Conservation (phyloP, 768 basidiomycete genomes). For the Pleurotus citrinopileatus region DNA sequence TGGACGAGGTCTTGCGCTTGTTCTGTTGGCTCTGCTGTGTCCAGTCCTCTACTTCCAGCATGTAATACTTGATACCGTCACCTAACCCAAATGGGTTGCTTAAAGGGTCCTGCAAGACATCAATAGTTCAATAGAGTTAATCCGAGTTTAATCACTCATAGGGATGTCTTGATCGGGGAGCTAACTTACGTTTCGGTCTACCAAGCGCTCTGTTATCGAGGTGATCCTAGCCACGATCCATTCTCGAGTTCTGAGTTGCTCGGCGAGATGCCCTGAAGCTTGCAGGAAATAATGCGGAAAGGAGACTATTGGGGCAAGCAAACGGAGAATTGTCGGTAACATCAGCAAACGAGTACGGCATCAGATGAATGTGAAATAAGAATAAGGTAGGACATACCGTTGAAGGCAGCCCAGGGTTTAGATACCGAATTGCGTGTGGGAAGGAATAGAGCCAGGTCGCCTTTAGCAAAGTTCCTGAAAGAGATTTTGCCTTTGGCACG, state of each 20-base stretch:
- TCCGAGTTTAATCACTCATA: constrained; percentile 6
- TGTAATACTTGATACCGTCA: constrained; percentile 89
- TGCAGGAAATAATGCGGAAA: constrained; percentile 98
- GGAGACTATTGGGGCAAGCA: constrained; percentile 55
- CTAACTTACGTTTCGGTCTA: constrained; percentile 65
- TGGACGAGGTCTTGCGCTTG: constrained; percentile 54
- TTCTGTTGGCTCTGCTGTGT: constrained; percentile 65
- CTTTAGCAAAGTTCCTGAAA: constrained; percentile 92
- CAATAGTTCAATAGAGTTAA: constrained; percentile 7
- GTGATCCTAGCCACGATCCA: constrained; percentile 96
- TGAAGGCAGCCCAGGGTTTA: constrained; percentile 98
- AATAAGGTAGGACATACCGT: constrained; percentile 53
- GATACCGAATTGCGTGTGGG: constrained; percentile 93
- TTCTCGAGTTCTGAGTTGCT: constrained; percentile 87
- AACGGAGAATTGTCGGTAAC: constrained; percentile 23
- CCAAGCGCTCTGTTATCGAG: constrained; percentile 81
- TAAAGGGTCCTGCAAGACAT: constrained; percentile 56
- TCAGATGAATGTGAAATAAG: not conserved
- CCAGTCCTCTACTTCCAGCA: constrained; percentile 94
- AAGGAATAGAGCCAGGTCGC: constrained; percentile 92
- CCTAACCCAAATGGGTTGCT: constrained; percentile 90
- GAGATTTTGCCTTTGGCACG: constrained; percentile 96
- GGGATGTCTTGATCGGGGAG: constrained; percentile 5
- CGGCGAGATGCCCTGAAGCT: constrained; percentile 80
- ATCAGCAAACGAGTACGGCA: constrained; percentile 27